Conservation (phyloP, 73 alveolate genomes). For the Durusdinium trenchii region DNA sequence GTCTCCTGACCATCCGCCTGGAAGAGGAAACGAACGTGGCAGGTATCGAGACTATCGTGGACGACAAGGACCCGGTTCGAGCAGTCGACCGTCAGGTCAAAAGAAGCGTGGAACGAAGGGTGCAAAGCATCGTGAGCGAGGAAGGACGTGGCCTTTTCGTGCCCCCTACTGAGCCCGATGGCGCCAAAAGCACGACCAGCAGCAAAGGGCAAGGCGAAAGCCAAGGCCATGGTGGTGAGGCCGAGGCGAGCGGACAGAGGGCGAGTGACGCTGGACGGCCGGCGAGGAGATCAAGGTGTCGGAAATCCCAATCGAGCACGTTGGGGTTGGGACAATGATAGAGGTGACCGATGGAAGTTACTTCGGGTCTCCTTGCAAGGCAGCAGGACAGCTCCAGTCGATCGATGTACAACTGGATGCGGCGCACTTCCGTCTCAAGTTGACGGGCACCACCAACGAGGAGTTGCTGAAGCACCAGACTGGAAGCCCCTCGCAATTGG, state of each 20-base stretch:
- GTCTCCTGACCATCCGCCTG: background rate
- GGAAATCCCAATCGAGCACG: background rate
- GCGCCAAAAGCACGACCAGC: background rate
- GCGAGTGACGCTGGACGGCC: background rate
- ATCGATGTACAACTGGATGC: too few relatives aligned
- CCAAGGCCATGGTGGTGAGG: background rate
- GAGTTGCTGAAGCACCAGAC: background rate
- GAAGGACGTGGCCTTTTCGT: background rate
- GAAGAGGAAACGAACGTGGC: background rate
- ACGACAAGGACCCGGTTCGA: background rate
- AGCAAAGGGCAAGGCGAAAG: background rate
- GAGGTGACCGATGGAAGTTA: background rate
- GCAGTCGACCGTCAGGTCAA: background rate
- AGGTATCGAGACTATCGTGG: background rate
- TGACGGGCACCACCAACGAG: background rate
- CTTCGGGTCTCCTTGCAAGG: background rate
- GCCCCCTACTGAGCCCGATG: background rate
- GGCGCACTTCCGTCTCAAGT: too few relatives aligned
- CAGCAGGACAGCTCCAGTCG: too few relatives aligned
- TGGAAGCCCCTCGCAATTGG: background rate
- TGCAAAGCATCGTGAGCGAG: background rate
- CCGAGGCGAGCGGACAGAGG: background rate
- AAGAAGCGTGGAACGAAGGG: background rate
- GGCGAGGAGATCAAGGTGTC: background rate
- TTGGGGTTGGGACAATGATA: background rate